Evolutionary conservation across 1,284 basidiomycete species (phyloP), one percentile per base, ranked within the genome.

Genomic region (Golubevia pallescens): DNA sequence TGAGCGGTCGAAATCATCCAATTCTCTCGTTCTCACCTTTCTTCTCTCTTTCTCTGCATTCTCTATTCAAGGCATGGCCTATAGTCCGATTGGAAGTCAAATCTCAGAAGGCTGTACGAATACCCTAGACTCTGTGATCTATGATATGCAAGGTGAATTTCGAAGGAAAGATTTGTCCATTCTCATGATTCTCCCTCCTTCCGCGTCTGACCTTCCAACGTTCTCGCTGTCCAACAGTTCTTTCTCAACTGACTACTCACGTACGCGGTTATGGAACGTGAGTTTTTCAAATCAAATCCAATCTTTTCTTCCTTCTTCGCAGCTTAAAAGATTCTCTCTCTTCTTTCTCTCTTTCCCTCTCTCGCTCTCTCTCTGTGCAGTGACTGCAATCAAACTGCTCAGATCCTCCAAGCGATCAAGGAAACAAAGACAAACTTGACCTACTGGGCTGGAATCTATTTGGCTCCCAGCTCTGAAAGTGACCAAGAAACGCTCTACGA

Each of bases 301-400:
- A 23, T 23, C 42, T 48, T 48, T 48, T 16, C 10, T 13, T 13
- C 10, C 42, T 48, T 13, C 42, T 16, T 48, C 42, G 13, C 16
- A 48, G 8, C 8, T 16, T 48, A 16, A 48, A 48, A 10, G 42
- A 48, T 16, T 48, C 10, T 10, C 10, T 13, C 42, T 48, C 42
- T 13, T 48, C 10, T 16, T 48, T 48, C 34, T 38, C 34, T 38
- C 34, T 10, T 10, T n/a, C 20, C 54, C n/a, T n/a, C n/a, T n/a
- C n/a, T n/a, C 28, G 28, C 42, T 48, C 42, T 16, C 42, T 48
- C 42, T 10, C 16, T 16, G 8, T 48, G 16, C 16, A 48, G 42
- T n/a, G 71, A 73, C 61, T 73, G 71, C 71, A 70, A 70, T 63
- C 63, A 67, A 56, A 70, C 71, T 24, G 65, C 68, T 1, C 61